These are phyloP conservation scores for Yarrowia sp. DNA, from an alignment of 805 yeast genomes.

Conservation along the genomic window DNA sequence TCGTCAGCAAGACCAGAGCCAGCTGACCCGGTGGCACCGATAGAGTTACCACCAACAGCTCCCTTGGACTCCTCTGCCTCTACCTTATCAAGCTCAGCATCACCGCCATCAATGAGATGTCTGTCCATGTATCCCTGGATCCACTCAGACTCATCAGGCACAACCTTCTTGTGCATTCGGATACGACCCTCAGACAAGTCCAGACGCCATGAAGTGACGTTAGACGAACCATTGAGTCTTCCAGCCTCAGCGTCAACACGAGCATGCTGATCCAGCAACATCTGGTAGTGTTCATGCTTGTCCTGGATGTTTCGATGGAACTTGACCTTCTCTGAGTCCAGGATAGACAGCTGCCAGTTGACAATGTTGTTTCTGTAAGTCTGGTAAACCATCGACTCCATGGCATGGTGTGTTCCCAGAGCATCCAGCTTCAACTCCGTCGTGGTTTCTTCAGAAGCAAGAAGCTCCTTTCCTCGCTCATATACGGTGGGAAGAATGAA, in stretches of 20 bases:
- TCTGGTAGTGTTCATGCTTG: slow-evolving; percentile 63
- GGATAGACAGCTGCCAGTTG: slow-evolving; percentile 45
- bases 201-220: slow-evolving; percentile 55
- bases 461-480: slow-evolving; percentile 11
- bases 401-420: slow-evolving; percentile 20
- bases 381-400: slow-evolving; percentile 31
- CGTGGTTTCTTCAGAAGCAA: not conserved
- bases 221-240: slow-evolving; percentile 41
- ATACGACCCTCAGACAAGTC: slow-evolving; percentile 75
- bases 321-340: slow-evolving; percentile 51
- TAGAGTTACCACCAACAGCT: not conserved
- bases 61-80: not conserved
- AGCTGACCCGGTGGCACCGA: not conserved
- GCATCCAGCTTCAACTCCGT: slow-evolving; percentile 1
- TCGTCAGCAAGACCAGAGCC: slow-evolving; percentile 3
- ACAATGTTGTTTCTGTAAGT: slow-evolving; percentile 41
- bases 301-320: slow-evolving; percentile 68
- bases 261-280: slow-evolving; percentile 58
- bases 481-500: slow-evolving; percentile 18
- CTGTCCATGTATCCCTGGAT: slow-evolving; percentile 28
- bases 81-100: not conserved
- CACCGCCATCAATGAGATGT: slow-evolving; percentile 26
- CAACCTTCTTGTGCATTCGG: slow-evolving; percentile 67
- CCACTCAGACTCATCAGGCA: slow-evolving; percentile 58
- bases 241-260: slow-evolving; percentile 54